A percentile compares a stretch with the other conserved stretches of the same genome.
These are phyloP conservation scores for Musa acuminata DNA, from an alignment of 176 grass and related monocot species.

Conservation along the genomic window DNA sequence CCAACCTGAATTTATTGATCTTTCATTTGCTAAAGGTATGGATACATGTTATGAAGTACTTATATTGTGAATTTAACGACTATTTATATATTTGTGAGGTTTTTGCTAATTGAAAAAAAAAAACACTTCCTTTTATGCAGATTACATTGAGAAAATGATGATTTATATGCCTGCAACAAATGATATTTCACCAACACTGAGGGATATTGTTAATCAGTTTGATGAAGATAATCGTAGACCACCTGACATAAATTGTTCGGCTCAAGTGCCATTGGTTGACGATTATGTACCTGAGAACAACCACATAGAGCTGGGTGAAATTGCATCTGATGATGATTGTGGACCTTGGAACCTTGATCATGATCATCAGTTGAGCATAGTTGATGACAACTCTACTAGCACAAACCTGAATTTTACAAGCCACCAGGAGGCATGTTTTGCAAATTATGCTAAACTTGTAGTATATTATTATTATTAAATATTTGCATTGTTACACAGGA, in stretches of 20 bases:
- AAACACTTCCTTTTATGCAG: slow-evolving; percentile 33
- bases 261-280: slow-evolving; percentile 37
- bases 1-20: slow-evolving; percentile 44
- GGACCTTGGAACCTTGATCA: slow-evolving; percentile 50
- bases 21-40: slow-evolving; percentile 85
- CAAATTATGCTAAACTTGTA: neutral
- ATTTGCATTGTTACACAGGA: slow-evolving; percentile 31
- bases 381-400: slow-evolving; percentile 35
- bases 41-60: neutral
- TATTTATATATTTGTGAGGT: neutral
- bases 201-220: slow-evolving; percentile 73
- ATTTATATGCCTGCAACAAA: slow-evolving; percentile 42
- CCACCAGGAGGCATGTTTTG: slow-evolving; percentile 53
- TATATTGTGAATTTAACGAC: neutral
- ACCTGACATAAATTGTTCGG: slow-evolving; percentile 25
- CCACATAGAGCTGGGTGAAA: slow-evolving; percentile 23
- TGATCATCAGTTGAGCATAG: slow-evolving; percentile 46
- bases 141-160: slow-evolving; percentile 72
- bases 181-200: slow-evolving; percentile 83
- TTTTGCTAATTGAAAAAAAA: neutral
- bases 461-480: neutral
- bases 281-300: slow-evolving; percentile 30
- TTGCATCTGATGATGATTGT: slow-evolving; percentile 38
- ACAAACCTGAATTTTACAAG: slow-evolving; percentile 36
- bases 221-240: slow-evolving; percentile 83